Base-by-base conservation (phyloP, 2,329 filamentous ascomycete genomes). In the Hypomyces perniciosus region DNA sequence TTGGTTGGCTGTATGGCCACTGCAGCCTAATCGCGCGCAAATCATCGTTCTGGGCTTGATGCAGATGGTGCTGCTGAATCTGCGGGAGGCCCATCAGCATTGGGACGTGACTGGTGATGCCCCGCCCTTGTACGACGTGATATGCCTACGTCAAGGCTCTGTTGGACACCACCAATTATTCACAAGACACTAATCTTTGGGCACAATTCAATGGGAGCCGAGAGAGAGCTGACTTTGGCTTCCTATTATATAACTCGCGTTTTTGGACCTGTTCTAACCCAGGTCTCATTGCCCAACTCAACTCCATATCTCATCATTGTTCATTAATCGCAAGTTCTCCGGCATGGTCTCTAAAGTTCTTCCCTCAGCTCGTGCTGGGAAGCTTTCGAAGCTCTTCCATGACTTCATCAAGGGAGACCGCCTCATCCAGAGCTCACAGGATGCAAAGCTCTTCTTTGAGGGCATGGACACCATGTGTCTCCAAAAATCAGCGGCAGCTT, bases 371-470 rank as follows among this genome's bases (percentile, higher is more conserved):
- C 52, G 52, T 8, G 30, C 39, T 20, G 49, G 44, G 13, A 44
- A 31, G 49, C 52, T 52, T n/a, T 31, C 47, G 43, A 48, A 48
- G 6, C 42, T 53, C 4, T 58, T 57, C 39, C 39, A 53, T 8
- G 39, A 41, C 5, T 46, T 41, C 35, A 42, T 56, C 29, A 44
- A 48, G 1, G 56, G 56, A 4, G 43, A 55, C 4, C 33, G 33
- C 31, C 8, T 12, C 6, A 37, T 58, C 31, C 34, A 46, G 9
- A 54, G 30, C 9, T 44, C 31, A 6, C 55, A 53, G 12, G 55
- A 57, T 26, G 55, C 54, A 13, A 44, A 49, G 26, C 57, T 41
- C 38, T 57, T 59, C 44, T 49, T 59, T 26, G 51, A 57, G 33
- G 51, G 52, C 35, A 42, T 46, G 9, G 50, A 57, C 29, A 42